Evolutionary conservation across 116 monocot species (phyloP).

Genomic region (Papilionanthe hybrid): DNA sequence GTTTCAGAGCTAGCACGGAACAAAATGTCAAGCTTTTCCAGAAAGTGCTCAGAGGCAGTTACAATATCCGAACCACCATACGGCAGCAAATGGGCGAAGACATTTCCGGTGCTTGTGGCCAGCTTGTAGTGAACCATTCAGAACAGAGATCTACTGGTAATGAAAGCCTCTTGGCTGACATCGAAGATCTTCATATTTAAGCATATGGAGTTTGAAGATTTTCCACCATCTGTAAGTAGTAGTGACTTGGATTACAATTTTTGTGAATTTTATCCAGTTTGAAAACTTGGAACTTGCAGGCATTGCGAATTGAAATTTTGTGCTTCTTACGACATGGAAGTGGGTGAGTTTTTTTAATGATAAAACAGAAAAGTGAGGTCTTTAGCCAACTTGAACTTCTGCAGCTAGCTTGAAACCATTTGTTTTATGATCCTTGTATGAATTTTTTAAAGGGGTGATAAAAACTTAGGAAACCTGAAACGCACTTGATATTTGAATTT

Average conservation of each 20-base stretch:
- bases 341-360: too few relatives aligned
- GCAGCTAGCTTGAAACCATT: too few relatives aligned
- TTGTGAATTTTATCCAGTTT: too few relatives aligned
- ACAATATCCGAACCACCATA: slow-evolving; percentile 83
- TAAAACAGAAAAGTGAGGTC: too few relatives aligned
- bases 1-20: slow-evolving; percentile 49
- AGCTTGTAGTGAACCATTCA: slow-evolving; percentile 70
- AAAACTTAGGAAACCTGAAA: too few relatives aligned
- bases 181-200: slow-evolving; percentile 60
- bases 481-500: too few relatives aligned
- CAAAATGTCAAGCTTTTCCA: slow-evolving; percentile 69
- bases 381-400: too few relatives aligned
- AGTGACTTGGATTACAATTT: not conserved
- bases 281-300: too few relatives aligned
- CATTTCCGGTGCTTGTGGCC: slow-evolving; percentile 96
- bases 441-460: too few relatives aligned
- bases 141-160: slow-evolving; percentile 49
- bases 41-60: slow-evolving; percentile 63
- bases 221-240: not conserved
- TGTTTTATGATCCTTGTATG: too few relatives aligned
- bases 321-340: too few relatives aligned
- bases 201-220: slow-evolving; percentile 2
- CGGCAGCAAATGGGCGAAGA: slow-evolving; percentile 92
- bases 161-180: slow-evolving; percentile 54
- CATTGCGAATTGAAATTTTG: too few relatives aligned